Percentiles rank a stretch among this genome's conserved stretches.
These are phyloP conservation scores for Globisporangium echinulatum DNA, from an alignment of 352 stramenopile species.

Conservation along the genomic window DNA sequence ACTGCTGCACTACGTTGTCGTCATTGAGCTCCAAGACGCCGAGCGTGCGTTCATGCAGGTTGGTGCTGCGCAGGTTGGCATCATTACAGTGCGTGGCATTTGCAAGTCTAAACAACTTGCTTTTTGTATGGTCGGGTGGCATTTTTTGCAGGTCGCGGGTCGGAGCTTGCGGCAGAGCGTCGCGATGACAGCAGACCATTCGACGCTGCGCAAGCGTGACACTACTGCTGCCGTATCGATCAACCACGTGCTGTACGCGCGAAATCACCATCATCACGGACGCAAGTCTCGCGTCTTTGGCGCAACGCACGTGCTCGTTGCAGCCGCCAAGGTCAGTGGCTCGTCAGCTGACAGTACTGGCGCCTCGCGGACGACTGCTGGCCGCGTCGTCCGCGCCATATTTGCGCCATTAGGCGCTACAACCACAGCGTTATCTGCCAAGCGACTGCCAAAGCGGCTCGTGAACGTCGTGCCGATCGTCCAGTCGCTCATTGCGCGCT, in stretches of 20 bases:
- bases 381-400: slow-evolving; percentile 38
- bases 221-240: slow-evolving; percentile 24
- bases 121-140: too few species aligned
- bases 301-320: slow-evolving; percentile 26
- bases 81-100: too few species aligned
- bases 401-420: slow-evolving; percentile 16
- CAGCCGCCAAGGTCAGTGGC: slow-evolving; percentile 27
- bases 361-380: slow-evolving; percentile 29
- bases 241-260: slow-evolving; percentile 58
- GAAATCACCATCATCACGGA: slow-evolving; percentile 15
- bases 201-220: background rate
- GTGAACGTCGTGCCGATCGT: slow-evolving; percentile 56
- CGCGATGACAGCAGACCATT: background rate
- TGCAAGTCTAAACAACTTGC: too few species aligned
- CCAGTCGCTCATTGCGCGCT: slow-evolving; percentile 36
- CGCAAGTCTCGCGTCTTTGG: slow-evolving; percentile 28
- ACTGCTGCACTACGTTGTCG: slow-evolving; percentile 55
- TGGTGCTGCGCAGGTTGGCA: too few species aligned
- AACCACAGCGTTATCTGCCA: slow-evolving; percentile 6
- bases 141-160: slow-evolving; percentile 9
- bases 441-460: slow-evolving; percentile 49
- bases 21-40: slow-evolving; percentile 27
- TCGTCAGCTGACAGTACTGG: background rate
- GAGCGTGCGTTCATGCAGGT: slow-evolving; percentile 49
- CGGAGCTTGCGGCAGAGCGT: slow-evolving; percentile 37